Percentiles rank a stretch among this genome's conserved stretches.
These are phyloP conservation scores for Cutaneotrichosporon spelunceum DNA, from an alignment of 1,284 basidiomycete species.

Conservation along the genomic window DNA sequence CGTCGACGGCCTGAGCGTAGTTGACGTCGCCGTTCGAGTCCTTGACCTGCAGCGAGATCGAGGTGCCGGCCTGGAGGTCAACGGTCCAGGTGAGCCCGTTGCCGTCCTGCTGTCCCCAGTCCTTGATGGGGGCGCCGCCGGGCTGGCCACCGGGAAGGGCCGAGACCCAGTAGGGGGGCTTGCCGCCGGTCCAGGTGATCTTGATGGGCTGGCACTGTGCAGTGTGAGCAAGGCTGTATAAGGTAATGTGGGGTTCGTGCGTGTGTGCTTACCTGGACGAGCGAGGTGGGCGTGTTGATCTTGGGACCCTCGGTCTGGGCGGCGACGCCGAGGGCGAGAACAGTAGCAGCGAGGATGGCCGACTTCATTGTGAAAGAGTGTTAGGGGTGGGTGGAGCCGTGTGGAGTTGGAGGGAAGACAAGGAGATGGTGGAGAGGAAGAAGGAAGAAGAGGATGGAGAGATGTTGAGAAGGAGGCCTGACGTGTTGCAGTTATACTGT, in stretches of 20 bases:
- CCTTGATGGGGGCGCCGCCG: slow-evolving; percentile 56
- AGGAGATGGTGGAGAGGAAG: slow-evolving; percentile 9
- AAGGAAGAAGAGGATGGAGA: slow-evolving; percentile 6
- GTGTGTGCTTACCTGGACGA: slow-evolving; percentile 34
- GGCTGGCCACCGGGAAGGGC: slow-evolving; percentile 66
- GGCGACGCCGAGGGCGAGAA: slow-evolving; percentile 28
- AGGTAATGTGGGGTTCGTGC: too few relatives aligned
- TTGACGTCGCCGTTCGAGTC: slow-evolving; percentile 40
- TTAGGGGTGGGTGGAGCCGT: slow-evolving; percentile 1
- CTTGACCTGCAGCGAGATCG: slow-evolving; percentile 38
- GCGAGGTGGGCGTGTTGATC: slow-evolving; percentile 61
- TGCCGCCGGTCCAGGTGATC: slow-evolving; percentile 61
- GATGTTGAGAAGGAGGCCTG: slow-evolving; percentile 1
- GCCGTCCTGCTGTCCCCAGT: slow-evolving; percentile 44
- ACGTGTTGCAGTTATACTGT: slow-evolving; percentile 1
- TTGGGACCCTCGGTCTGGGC: slow-evolving; percentile 53
- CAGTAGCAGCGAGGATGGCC: slow-evolving; percentile 21
- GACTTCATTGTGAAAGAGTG: slow-evolving; percentile 25
- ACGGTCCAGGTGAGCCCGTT: slow-evolving; percentile 63
- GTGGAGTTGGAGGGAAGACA: background rate
- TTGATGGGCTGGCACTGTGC: slow-evolving; percentile 43
- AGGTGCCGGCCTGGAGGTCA: slow-evolving; percentile 57
- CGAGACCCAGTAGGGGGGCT: slow-evolving; percentile 63
- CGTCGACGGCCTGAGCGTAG: slow-evolving; percentile 33
- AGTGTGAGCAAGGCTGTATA: background rate